Percentiles rank a stretch among this genome's conserved stretches.
These are phyloP conservation scores for Ambrosiella cleistominuta DNA, from an alignment of 2,329 filamentous ascomycete genomes.

Conservation along the genomic window DNA sequence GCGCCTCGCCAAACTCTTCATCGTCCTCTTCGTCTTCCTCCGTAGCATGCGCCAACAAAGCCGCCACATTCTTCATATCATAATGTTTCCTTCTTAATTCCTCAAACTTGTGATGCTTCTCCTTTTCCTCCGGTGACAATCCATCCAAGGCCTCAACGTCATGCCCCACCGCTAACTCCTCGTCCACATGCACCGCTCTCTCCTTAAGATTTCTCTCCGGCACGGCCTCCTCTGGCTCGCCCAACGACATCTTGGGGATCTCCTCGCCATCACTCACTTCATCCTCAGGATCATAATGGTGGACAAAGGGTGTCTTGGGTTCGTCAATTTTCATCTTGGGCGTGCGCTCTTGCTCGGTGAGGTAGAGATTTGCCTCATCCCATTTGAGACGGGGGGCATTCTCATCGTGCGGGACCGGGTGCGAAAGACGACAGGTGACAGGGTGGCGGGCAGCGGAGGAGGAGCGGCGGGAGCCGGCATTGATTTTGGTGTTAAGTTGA, in stretches of 20 bases:
- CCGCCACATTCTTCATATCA: constrained; percentile 92
- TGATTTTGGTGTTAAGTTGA: constrained; percentile 83
- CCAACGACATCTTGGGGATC: constrained; percentile 80
- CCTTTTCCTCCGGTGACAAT: constrained; percentile 53
- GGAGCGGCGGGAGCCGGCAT: constrained; percentile 72
- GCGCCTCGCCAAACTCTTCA: constrained; percentile 33
- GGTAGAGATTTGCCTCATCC: constrained; percentile 95
- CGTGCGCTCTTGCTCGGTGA: constrained; percentile 88
- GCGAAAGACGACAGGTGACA: constrained; percentile 45
- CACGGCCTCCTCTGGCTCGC: constrained; percentile 69
- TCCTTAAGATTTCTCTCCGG: constrained; percentile 36
- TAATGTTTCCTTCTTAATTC: constrained; percentile 89
- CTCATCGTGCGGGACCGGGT: constrained; percentile 6
- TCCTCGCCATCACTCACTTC: constrained; percentile 69
- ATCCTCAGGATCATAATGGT: constrained; percentile 75
- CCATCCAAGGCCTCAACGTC: constrained; percentile 37
- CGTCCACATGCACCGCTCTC: constrained; percentile 55
- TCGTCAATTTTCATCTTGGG: constrained; percentile 98
- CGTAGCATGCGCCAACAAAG: constrained; percentile 63
- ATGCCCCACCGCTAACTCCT: constrained; percentile 34
- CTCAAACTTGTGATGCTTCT: constrained; percentile 88
- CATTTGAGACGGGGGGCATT: constrained; percentile 68
- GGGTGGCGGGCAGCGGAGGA: constrained; percentile 32
- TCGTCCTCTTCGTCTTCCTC: constrained; percentile 45
- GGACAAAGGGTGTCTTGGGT: constrained; percentile 92